phyloP scores from a whole-genome alignment of 345 rosid genomes.

The Moringa oleifera region DNA sequence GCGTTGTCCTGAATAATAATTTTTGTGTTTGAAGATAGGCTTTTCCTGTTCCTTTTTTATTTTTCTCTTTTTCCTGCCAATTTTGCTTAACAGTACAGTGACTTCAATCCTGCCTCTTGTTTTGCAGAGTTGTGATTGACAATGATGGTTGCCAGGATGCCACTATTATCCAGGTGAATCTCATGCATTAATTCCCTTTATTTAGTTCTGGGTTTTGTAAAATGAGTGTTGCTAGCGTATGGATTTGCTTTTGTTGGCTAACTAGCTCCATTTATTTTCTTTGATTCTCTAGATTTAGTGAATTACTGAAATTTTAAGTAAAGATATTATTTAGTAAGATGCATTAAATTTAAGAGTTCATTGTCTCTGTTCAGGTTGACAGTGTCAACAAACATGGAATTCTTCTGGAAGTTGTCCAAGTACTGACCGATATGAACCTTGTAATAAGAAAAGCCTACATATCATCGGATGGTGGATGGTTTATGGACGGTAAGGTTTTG shows the following conservation, averaged over 20 bases:
- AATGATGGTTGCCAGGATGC: constrained; percentile 60
- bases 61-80: background rate
- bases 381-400: constrained; percentile 80
- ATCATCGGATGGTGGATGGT: constrained; percentile 92
- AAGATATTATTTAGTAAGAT: background rate
- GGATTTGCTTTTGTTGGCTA: background rate
- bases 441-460: constrained; percentile 80
- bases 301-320: too few relatives aligned
- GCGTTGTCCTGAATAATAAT: background rate
- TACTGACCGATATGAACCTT: constrained; percentile 80
- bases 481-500: constrained; percentile 68
- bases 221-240: background rate
- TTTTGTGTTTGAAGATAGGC: background rate
- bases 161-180: constrained; percentile 63
- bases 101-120: constrained; percentile 9
- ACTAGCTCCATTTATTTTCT: background rate
- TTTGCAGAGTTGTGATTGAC: constrained; percentile 75
- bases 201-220: constrained; percentile 2
- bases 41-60: background rate
- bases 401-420: constrained; percentile 86
- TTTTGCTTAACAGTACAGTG: background rate
- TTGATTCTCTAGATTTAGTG: background rate
- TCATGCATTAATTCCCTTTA: background rate
- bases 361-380: constrained; percentile 55
- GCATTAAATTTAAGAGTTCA: background rate